Conservation (phyloP, 1,284 basidiomycete genomes). For the Fomes fomentarius region DNA sequence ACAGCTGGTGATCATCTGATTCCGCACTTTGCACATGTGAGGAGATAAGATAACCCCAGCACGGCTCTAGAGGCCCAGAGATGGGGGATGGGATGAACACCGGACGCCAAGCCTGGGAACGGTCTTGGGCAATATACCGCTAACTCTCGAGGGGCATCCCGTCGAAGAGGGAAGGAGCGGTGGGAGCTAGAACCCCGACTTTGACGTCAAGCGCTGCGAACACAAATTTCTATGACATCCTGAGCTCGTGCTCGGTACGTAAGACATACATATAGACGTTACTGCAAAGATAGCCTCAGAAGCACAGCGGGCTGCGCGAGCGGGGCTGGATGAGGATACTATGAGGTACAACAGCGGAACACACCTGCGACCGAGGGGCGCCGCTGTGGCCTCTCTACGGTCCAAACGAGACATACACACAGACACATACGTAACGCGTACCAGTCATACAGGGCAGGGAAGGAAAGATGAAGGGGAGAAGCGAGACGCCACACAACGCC, state of each 20-base stretch:
- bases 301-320: constrained; percentile 1
- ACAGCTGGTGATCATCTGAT: constrained; percentile 28
- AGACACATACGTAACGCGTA: constrained; percentile 5
- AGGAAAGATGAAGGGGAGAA: neutral
- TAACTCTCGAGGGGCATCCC: no score
- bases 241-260: constrained; percentile 17
- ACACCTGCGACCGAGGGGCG: constrained; percentile 7
- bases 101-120: constrained; percentile 19
- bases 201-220: constrained; percentile 16
- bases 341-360: constrained; percentile 8
- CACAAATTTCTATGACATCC: constrained; percentile 10
- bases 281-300: constrained; percentile 5
- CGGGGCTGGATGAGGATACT: constrained; percentile 3
- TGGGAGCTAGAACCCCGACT: constrained; percentile 7
- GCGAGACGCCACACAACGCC: neutral
- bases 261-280: constrained; percentile 18
- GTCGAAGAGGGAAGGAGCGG: neutral
- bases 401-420: neutral
- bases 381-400: neutral
- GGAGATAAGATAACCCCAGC: constrained; percentile 17
- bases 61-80: constrained; percentile 6
- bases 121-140: no score
- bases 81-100: constrained; percentile 14
- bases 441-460: constrained; percentile 5
- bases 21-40: constrained; percentile 7